These are phyloP conservation scores for Lumnitzera littorea DNA, from an alignment of 345 rosid species.

Conservation along the genomic window DNA sequence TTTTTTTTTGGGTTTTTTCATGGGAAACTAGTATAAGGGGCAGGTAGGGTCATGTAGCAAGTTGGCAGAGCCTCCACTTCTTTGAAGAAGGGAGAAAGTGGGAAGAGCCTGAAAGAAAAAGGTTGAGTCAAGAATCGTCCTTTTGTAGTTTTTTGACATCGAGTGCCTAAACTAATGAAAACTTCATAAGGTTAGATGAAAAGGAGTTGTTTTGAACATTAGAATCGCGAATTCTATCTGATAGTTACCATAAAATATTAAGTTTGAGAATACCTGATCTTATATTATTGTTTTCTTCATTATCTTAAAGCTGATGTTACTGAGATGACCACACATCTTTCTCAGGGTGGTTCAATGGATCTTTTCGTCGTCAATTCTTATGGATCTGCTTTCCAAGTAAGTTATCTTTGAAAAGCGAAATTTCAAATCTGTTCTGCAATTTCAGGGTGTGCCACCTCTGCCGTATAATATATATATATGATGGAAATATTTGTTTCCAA, in stretches of 20 bases:
- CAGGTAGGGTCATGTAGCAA: too few species aligned
- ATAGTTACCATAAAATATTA: too few species aligned
- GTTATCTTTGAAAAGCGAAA: constrained; percentile 13
- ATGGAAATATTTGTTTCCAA: constrained; percentile 15
- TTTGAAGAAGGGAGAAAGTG: too few species aligned
- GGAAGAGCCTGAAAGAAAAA: too few species aligned
- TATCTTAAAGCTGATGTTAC: neutral
- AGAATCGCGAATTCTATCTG: neutral
- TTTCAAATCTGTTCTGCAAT: neutral
- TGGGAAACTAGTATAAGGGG: too few species aligned
- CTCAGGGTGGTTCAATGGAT: constrained; percentile 85
- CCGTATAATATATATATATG: constrained; percentile 2
- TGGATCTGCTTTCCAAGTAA: constrained; percentile 87
- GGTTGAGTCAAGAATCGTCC: too few species aligned
- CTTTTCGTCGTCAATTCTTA: constrained; percentile 84
- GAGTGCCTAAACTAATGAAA: too few species aligned
- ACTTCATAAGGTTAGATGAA: too few species aligned
- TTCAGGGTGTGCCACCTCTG: neutral
- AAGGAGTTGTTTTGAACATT: neutral
- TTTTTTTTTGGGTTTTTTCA: too few species aligned
- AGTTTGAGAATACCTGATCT: too few species aligned
- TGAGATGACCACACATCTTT: constrained; percentile 11
- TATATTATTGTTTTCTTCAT: neutral
- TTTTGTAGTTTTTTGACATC: too few species aligned
- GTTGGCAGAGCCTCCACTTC: too few species aligned